These are phyloP conservation scores for Pelargonium cotyledonis DNA, from an alignment of 441 rosid species.

Conservation along the genomic window DNA sequence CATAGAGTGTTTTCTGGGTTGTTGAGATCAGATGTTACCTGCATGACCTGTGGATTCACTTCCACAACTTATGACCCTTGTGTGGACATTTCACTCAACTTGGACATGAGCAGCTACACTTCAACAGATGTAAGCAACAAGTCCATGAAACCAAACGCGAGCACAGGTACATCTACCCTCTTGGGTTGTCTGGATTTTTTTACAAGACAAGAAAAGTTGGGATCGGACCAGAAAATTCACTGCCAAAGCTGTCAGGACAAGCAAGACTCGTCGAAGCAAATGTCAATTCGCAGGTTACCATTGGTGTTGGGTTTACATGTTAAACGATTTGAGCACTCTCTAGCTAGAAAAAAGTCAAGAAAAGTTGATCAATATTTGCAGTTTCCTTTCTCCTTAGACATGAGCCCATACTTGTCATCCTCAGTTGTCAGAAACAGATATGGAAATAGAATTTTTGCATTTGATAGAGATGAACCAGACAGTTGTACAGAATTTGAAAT, in stretches of 20 bases:
- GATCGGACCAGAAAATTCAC: conserved; percentile 68
- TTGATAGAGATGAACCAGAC: conserved; percentile 47
- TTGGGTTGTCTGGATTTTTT: conserved; percentile 70
- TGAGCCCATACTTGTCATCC: conserved; percentile 67
- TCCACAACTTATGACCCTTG: conserved; percentile 84
- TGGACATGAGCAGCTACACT: conserved; percentile 38
- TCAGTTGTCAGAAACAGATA: conserved; percentile 56
- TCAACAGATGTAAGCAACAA: conserved; percentile 29
- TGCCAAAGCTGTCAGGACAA: conserved; percentile 68
- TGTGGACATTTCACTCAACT: conserved; percentile 71
- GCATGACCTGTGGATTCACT: conserved; percentile 72
- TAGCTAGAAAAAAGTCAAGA: conserved; percentile 42
- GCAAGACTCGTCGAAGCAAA: conserved; percentile 65
- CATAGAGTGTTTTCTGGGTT: conserved; percentile 84
- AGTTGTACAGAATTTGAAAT: conserved; percentile 61
- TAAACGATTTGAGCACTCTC: conserved; percentile 77
- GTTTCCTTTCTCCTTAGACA: conserved; percentile 72
- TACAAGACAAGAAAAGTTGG: conserved; percentile 71
- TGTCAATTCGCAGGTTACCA: conserved; percentile 72
- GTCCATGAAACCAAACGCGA: conserved; percentile 39
- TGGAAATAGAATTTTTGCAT: conserved; percentile 58
- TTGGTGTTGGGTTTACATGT: conserved; percentile 67
- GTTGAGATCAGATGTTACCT: conserved; percentile 76
- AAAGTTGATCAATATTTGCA: conserved; percentile 68
- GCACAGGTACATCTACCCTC: conserved; percentile 43